Evolutionary conservation across 139 green algal species (phyloP).

Genomic region (Trebouxia sp.): DNA sequence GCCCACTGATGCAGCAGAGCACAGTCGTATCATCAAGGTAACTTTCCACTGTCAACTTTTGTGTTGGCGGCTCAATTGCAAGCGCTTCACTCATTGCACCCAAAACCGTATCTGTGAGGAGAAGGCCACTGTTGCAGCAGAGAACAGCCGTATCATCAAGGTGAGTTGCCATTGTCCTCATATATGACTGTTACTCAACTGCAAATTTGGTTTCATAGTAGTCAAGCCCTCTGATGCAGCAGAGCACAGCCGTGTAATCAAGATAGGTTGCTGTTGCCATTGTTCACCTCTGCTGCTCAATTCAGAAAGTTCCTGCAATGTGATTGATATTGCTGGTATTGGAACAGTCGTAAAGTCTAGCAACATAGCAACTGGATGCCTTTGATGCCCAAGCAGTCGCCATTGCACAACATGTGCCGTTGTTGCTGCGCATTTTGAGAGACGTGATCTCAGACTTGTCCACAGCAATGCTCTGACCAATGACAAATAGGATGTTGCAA

Average conservation of each 20-base stretch:
- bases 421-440: too few species aligned
- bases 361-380: too few species aligned
- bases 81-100: neutral
- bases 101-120: too few species aligned
- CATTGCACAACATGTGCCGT: too few species aligned
- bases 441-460: too few species aligned
- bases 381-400: too few species aligned
- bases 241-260: conserved; percentile 61
- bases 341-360: too few species aligned
- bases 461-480: too few species aligned
- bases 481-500: too few species aligned
- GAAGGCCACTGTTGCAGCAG: conserved; percentile 58
- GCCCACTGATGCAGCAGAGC: conserved; percentile 58
- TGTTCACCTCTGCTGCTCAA: neutral
- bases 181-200: neutral
- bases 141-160: conserved; percentile 59
- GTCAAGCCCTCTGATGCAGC: conserved; percentile 62
- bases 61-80: neutral
- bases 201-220: too few species aligned
- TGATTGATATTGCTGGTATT: too few species aligned
- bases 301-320: too few species aligned
- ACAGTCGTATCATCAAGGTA: conserved; percentile 58
- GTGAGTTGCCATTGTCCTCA: conserved; percentile 16
- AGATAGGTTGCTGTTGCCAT: conserved; percentile 32
- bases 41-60: neutral